phyloP scores from a whole-genome alignment of 768 basidiomycete genomes.

The Macrocybe gigantea region DNA sequence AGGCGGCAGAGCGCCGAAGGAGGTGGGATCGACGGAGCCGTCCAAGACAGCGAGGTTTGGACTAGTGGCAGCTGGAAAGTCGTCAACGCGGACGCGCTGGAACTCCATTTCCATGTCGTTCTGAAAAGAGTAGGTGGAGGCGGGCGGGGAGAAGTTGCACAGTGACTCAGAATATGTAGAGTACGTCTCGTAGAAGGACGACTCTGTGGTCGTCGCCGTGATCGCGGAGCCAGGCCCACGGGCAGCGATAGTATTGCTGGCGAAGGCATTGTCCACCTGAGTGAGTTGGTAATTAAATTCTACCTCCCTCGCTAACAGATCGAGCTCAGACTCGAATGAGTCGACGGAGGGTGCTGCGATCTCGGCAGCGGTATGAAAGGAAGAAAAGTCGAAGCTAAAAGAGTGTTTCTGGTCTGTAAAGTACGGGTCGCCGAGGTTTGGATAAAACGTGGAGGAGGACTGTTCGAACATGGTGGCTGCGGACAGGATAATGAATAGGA shows the following conservation, averaged over 20 bases:
- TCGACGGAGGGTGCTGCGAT: constrained; percentile 75
- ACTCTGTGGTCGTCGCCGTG: constrained; percentile 68
- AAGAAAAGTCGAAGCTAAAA: constrained; percentile 57
- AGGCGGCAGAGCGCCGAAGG: constrained; percentile 53
- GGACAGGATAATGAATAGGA: not conserved
- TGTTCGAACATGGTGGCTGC: constrained; percentile 7
- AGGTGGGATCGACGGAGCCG: constrained; percentile 47
- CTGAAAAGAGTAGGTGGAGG: constrained; percentile 52
- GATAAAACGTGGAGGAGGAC: constrained; percentile 9
- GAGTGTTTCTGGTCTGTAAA: constrained; percentile 14
- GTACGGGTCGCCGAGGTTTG: constrained; percentile 8
- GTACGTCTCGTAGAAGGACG: constrained; percentile 65
- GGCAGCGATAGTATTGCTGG: constrained; percentile 56
- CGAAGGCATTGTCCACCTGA: constrained; percentile 60
- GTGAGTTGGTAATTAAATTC: constrained; percentile 60
- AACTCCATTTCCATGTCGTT: constrained; percentile 69
- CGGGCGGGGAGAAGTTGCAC: constrained; percentile 38
- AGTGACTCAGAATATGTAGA: constrained; percentile 61
- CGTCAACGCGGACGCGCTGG: constrained; percentile 53
- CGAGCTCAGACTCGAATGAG: constrained; percentile 80
- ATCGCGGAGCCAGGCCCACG: constrained; percentile 73
- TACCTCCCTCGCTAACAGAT: constrained; percentile 66
- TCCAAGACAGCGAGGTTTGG: constrained; percentile 28
- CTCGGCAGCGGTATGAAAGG: constrained; percentile 64
- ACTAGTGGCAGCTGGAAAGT: constrained; percentile 41